Percentiles rank a stretch among this genome's conserved stretches.
phyloP scores from a whole-genome alignment of 2,329 filamentous ascomycete species.

The Tothia fuscella region DNA sequence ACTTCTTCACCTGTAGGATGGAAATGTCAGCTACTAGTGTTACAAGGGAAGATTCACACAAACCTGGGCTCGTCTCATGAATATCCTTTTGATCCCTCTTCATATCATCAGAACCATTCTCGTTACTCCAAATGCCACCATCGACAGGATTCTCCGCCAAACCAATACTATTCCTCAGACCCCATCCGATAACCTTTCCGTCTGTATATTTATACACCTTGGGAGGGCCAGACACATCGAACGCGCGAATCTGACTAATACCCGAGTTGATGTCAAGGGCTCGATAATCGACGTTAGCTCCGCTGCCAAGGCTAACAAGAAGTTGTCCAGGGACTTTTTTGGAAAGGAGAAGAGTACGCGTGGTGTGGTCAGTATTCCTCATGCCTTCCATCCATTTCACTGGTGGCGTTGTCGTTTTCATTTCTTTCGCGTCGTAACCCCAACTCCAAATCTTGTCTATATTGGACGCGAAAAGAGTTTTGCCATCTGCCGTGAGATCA shows the following conservation, averaged over 20 bases:
- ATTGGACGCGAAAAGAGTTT: conserved; percentile 43
- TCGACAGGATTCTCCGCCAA: conserved; percentile 47
- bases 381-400: conserved; percentile 50
- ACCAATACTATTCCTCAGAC: conserved; percentile 60
- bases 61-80: conserved; percentile 57
- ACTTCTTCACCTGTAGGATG: conserved; percentile 63
- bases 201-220: conserved; percentile 38
- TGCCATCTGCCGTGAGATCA: conserved; percentile 34
- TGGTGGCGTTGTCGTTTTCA: conserved; percentile 34
- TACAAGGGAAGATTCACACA: too few species aligned
- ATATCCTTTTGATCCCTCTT: conserved; percentile 45
- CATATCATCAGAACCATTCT: conserved; percentile 59
- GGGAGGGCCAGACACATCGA: conserved; percentile 36
- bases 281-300: conserved; percentile 47
- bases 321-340: conserved; percentile 43
- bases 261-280: conserved; percentile 43
- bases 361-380: conserved; percentile 46
- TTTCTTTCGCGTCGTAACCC: conserved; percentile 46
- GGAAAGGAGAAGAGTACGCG: conserved; percentile 55
- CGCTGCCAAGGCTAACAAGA: conserved; percentile 54
- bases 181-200: conserved; percentile 48
- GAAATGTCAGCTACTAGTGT: too few species aligned
- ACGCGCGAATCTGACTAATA: conserved; percentile 54
- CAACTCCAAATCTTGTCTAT: conserved; percentile 49
- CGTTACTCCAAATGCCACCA: conserved; percentile 45